Percentiles rank a stretch among this genome's conserved stretches.
phyloP scores from a whole-genome alignment of 805 yeast genomes.

The Clavispora vitiphila region DNA sequence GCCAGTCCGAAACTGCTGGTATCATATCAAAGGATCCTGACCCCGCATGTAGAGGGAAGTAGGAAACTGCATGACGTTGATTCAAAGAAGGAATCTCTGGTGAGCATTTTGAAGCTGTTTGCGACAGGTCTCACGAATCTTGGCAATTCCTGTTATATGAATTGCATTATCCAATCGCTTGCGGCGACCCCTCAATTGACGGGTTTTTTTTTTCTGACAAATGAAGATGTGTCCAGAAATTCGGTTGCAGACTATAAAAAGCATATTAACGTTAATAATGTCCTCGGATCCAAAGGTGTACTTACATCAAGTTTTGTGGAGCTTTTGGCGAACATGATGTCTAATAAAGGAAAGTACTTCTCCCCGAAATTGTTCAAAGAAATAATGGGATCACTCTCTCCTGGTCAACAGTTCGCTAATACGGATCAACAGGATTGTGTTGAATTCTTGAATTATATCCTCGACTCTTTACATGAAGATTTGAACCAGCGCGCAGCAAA shows the following conservation, averaged over 20 bases:
- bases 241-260: conserved; percentile 48
- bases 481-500: conserved; percentile 55
- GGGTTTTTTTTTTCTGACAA: conserved; percentile 45
- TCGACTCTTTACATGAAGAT: conserved; percentile 81
- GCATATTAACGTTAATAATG: conserved; percentile 68
- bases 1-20: not conserved
- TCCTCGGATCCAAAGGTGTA: conserved; percentile 76
- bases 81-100: not conserved
- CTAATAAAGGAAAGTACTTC: conserved; percentile 41
- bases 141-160: conserved; percentile 93
- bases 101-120: conserved; percentile 18
- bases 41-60: too few relatives aligned
- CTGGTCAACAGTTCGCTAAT: conserved; percentile 53
- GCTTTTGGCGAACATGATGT: conserved; percentile 51
- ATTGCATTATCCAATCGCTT: conserved; percentile 82
- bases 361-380: conserved; percentile 64
- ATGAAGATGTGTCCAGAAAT: conserved; percentile 1
- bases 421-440: conserved; percentile 81
- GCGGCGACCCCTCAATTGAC: conserved; percentile 66
- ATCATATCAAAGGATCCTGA: too few relatives aligned
- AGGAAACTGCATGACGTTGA: not conserved
- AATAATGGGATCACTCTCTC: conserved; percentile 62
- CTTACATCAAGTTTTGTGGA: conserved; percentile 65
- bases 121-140: conserved; percentile 73
- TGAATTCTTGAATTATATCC: conserved; percentile 68